Conservation (phyloP, 2,329 filamentous ascomycete species). For the Cladophialophora carrionii region DNA sequence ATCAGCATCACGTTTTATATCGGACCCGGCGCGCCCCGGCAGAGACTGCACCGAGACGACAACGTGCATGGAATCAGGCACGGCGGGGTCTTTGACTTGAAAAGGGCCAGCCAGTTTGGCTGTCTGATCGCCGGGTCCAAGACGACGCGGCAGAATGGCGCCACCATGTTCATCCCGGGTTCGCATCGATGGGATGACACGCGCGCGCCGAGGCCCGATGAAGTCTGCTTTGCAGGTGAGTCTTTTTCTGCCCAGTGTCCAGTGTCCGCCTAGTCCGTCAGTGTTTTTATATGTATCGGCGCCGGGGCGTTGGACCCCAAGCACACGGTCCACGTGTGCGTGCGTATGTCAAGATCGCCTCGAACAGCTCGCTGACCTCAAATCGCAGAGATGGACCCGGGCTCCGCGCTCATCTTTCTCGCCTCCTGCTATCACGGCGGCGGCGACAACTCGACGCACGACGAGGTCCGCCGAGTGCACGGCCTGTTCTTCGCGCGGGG, state of each 20-base stretch:
- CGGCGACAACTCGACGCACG: slow-evolving; percentile 37
- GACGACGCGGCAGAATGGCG: slow-evolving; percentile 51
- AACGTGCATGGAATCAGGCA: slow-evolving; percentile 42
- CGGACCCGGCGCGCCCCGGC: slow-evolving; percentile 41
- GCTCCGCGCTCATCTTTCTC: slow-evolving; percentile 46
- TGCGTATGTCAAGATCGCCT: background rate
- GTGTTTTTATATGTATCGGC: background rate
- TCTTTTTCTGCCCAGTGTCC: too few species aligned
- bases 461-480: slow-evolving; percentile 37
- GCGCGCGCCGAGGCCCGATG: slow-evolving; percentile 40
- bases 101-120: slow-evolving; percentile 35
- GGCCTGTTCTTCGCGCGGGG: slow-evolving; percentile 37
- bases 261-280: too few species aligned
- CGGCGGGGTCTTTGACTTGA: slow-evolving; percentile 37
- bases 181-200: slow-evolving; percentile 46
- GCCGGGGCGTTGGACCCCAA: background rate
- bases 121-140: slow-evolving; percentile 38
- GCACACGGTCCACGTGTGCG: background rate
- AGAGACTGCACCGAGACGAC: slow-evolving; percentile 46
- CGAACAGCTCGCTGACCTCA: background rate
- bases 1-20: slow-evolving; percentile 41
- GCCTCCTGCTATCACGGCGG: slow-evolving; percentile 44
- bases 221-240: slow-evolving; percentile 44
- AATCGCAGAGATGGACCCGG: slow-evolving; percentile 44
- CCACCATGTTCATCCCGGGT: slow-evolving; percentile 57